These are phyloP conservation scores for Paramecium sexaurelia DNA, from an alignment of 73 alveolate species.

Conservation along the genomic window DNA sequence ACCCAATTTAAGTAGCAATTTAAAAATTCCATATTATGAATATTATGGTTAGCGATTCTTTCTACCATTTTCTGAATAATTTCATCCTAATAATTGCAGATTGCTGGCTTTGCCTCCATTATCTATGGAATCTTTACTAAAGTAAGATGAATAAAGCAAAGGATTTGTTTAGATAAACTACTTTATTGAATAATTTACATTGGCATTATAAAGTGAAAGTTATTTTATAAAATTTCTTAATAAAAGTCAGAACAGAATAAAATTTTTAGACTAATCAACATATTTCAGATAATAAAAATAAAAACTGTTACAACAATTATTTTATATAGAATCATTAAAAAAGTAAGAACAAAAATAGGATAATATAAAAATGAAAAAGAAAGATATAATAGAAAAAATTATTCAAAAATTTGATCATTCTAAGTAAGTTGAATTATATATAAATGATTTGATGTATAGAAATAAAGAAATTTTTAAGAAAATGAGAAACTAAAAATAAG, in stretches of 20 bases:
- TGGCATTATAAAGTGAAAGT: conserved; percentile 14
- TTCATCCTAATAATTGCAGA: background rate
- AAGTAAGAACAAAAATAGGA: background rate
- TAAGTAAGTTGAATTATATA: background rate
- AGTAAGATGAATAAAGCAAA: conserved; percentile 6
- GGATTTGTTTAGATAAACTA: background rate
- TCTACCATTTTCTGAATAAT: background rate
- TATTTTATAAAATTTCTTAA: background rate
- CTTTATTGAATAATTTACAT: conserved; percentile 4
- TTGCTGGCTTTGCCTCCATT: background rate
- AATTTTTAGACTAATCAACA: background rate
- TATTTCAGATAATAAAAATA: conserved; percentile 1
- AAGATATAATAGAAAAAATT: background rate
- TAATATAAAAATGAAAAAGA: background rate
- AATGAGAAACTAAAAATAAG: conserved; percentile 44
- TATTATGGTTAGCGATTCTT: background rate
- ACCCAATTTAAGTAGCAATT: background rate
- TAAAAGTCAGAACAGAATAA: background rate
- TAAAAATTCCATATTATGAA: background rate
- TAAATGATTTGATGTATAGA: background rate
- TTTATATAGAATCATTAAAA: background rate
- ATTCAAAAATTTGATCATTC: background rate
- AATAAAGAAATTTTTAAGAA: background rate
- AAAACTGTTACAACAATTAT: background rate
- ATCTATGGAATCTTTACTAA: background rate